These are phyloP conservation scores for maize (Zea mays) DNA, from an alignment of 176 grass and related monocot species.

Conservation along the genomic window DNA sequence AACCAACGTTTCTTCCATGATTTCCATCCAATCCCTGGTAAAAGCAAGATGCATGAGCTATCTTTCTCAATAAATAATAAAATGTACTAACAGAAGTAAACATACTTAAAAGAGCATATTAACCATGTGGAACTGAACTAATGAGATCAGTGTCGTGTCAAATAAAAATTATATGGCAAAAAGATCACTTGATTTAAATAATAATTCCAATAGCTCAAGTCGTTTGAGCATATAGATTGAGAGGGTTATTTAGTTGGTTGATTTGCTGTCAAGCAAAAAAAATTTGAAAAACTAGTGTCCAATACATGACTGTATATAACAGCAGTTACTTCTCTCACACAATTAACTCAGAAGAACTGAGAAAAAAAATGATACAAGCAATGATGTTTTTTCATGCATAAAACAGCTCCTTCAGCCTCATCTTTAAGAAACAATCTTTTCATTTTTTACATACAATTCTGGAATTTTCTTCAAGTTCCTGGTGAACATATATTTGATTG, in stretches of 20 bases:
- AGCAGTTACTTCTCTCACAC: neutral
- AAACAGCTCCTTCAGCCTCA: neutral
- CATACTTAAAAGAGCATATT: neutral
- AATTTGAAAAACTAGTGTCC: neutral
- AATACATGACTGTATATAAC: neutral
- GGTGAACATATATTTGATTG: neutral
- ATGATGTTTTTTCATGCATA: slow-evolving; percentile 7
- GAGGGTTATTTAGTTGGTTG: slow-evolving; percentile 23
- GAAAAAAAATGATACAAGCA: neutral
- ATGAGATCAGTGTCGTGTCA: neutral
- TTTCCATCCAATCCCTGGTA: slow-evolving; percentile 97
- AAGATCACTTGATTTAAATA: neutral
- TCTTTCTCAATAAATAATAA: neutral
- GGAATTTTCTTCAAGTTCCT: neutral
- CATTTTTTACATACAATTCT: neutral
- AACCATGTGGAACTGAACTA: neutral
- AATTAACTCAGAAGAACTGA: slow-evolving; percentile 6
- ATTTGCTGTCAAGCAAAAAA: neutral
- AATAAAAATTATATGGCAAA: neutral
- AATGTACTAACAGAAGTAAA: neutral
- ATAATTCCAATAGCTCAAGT: neutral
- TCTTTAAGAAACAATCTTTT: slow-evolving; percentile 16
- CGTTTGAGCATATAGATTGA: slow-evolving; percentile 3
- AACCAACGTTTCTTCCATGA: slow-evolving; percentile 99
- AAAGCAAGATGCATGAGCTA: slow-evolving; percentile 31